Conservation (phyloP, 2,329 filamentous ascomycete species). For the Aspergillaceae sp. region DNA sequence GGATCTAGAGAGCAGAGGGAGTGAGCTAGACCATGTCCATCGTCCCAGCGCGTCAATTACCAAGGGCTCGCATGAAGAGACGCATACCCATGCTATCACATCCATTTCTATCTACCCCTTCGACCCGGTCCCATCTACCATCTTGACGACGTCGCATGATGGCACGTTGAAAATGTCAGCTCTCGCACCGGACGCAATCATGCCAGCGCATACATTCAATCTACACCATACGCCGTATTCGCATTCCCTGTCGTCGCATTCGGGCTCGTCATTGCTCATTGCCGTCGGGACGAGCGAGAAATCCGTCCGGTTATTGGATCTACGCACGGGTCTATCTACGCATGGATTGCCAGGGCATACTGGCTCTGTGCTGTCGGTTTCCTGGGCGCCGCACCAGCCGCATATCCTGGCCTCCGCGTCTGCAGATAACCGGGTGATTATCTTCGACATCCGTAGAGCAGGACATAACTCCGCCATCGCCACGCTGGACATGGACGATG, state of each 20-base stretch:
- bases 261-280: slow-evolving; percentile 63
- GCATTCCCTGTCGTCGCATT: slow-evolving; percentile 62
- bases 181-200: slow-evolving; percentile 31
- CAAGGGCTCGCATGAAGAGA: slow-evolving; percentile 27
- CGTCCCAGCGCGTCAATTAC: slow-evolving; percentile 43
- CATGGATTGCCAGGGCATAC: slow-evolving; percentile 62
- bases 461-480: slow-evolving; percentile 59
- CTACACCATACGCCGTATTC: slow-evolving; percentile 43
- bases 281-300: slow-evolving; percentile 84
- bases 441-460: slow-evolving; percentile 82
- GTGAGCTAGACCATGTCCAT: slow-evolving; percentile 43
- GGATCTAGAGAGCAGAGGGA: slow-evolving; percentile 62
- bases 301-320: slow-evolving; percentile 72
- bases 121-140: slow-evolving; percentile 38
- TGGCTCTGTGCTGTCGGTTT: slow-evolving; percentile 58
- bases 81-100: slow-evolving; percentile 40
- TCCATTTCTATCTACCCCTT: slow-evolving; percentile 43
- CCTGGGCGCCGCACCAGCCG: slow-evolving; percentile 75
- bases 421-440: slow-evolving; percentile 70
- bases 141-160: slow-evolving; percentile 40
- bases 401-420: slow-evolving; percentile 75
- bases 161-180: slow-evolving; percentile 38
- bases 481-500: slow-evolving; percentile 75
- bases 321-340: slow-evolving; percentile 69
- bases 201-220: slow-evolving; percentile 38